These are phyloP conservation scores for Phialophora tarda DNA, from an alignment of 2,329 filamentous ascomycete genomes.

Conservation along the genomic window DNA sequence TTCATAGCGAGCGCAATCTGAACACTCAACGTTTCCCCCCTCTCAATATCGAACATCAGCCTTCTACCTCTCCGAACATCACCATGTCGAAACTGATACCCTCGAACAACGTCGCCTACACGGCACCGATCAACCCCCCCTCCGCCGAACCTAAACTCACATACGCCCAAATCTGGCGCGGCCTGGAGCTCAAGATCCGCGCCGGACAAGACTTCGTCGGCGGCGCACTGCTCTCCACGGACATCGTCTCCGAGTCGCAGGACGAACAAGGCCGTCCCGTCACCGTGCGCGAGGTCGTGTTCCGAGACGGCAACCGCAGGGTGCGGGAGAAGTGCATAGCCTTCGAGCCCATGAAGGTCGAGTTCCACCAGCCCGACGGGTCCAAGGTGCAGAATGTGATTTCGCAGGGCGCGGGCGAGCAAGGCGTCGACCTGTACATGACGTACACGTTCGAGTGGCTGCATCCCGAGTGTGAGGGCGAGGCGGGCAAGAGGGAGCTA, in stretches of 20 bases:
- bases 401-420: conserved; percentile 43
- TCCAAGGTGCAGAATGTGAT: conserved; percentile 44
- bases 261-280: conserved; percentile 35
- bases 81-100: conserved; percentile 20
- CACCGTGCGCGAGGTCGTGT: conserved; percentile 41
- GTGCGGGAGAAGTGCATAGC: conserved; percentile 39
- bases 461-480: conserved; percentile 41
- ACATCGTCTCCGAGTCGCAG: conserved; percentile 34
- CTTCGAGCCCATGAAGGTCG: conserved; percentile 40
- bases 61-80: neutral
- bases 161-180: conserved; percentile 47
- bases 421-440: conserved; percentile 47
- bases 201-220: conserved; percentile 42
- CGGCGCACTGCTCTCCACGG: conserved; percentile 39
- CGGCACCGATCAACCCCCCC: conserved; percentile 47
- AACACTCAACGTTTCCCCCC: neutral
- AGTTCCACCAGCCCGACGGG: conserved; percentile 40
- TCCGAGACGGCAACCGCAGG: conserved; percentile 37
- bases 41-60: neutral
- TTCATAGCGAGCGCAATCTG: neutral
- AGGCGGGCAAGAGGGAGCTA: conserved; percentile 23
- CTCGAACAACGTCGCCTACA: conserved; percentile 48
- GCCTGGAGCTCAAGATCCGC: conserved; percentile 42
- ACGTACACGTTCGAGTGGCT: conserved; percentile 52
- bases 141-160: conserved; percentile 42